phyloP scores from a whole-genome alignment of 352 stramenopile species.

The Globisporangium perplexum region DNA sequence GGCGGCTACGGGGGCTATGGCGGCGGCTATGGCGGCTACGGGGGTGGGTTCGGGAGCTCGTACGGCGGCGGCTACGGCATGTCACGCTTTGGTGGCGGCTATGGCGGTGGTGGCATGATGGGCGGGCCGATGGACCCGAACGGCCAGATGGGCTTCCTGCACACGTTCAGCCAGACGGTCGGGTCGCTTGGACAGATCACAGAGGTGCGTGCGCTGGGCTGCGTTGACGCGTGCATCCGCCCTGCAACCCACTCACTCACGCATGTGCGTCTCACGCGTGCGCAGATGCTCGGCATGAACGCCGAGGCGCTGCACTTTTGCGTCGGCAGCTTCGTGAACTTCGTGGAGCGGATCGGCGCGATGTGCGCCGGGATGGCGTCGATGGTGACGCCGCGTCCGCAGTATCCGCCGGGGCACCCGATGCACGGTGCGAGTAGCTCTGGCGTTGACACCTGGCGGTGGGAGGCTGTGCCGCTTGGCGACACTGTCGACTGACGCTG shows the following conservation, averaged over 20 bases:
- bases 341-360: slow-evolving; percentile 74
- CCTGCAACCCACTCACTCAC: background rate
- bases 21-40: slow-evolving; percentile 18
- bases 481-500: too few species aligned
- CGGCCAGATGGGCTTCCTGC: slow-evolving; percentile 46
- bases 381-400: slow-evolving; percentile 57
- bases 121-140: slow-evolving; percentile 50
- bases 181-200: slow-evolving; percentile 71
- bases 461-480: too few species aligned
- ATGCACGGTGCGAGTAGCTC: slow-evolving; percentile 37
- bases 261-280: too few species aligned
- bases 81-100: slow-evolving; percentile 18
- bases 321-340: slow-evolving; percentile 76
- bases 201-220: slow-evolving; percentile 34
- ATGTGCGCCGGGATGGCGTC: slow-evolving; percentile 65
- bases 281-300: slow-evolving; percentile 70
- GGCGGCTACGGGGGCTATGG: slow-evolving; percentile 18
- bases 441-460: background rate
- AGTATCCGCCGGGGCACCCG: slow-evolving; percentile 68
- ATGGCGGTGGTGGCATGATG: slow-evolving; percentile 15
- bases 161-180: slow-evolving; percentile 65
- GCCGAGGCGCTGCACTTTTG: slow-evolving; percentile 72
- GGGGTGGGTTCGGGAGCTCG: slow-evolving; percentile 9
- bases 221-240: background rate
- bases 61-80: slow-evolving; percentile 37